Evolutionary conservation across 257 asterid genomes (phyloP).

Genomic region (Penstemon eatonii): DNA sequence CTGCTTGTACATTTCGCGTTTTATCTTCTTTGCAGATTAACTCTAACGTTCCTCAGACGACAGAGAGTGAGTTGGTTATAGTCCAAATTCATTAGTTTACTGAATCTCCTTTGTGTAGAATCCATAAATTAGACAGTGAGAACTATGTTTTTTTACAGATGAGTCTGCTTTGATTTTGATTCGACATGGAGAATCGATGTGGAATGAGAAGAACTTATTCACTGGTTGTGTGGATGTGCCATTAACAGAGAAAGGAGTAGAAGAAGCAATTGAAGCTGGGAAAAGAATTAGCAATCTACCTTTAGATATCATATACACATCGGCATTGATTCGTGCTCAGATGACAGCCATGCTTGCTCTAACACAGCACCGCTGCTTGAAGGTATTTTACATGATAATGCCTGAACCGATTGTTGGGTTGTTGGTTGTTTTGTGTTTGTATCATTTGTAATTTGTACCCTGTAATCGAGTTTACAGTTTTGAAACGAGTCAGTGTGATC

Average conservation of each 20-base stretch:
- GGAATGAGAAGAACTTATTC: constrained; percentile 92
- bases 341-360: constrained; percentile 97
- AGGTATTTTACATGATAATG: constrained; percentile 40
- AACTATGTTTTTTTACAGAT: constrained; percentile 36
- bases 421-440: background rate
- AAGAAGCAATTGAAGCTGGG: constrained; percentile 93
- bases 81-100: constrained; percentile 13
- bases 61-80: constrained; percentile 48
- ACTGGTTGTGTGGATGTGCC: constrained; percentile 97
- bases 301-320: constrained; percentile 73
- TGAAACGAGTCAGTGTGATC: background rate
- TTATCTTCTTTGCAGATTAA: constrained; percentile 27
- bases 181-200: constrained; percentile 95
- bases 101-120: background rate
- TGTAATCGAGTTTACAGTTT: background rate
- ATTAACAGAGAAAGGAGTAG: constrained; percentile 74
- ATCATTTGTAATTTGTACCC: background rate
- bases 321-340: constrained; percentile 86
- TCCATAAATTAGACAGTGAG: constrained; percentile 9
- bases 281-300: constrained; percentile 75
- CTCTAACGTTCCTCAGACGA: constrained; percentile 22
- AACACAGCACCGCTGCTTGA: constrained; percentile 77
- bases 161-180: constrained; percentile 74
- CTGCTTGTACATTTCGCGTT: constrained; percentile 30
- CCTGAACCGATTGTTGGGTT: background rate